Evolutionary conservation across 306 rosid species (phyloP), one percentile per base, ranked within the genome.

Genomic region (Clitoria ternatea): DNA sequence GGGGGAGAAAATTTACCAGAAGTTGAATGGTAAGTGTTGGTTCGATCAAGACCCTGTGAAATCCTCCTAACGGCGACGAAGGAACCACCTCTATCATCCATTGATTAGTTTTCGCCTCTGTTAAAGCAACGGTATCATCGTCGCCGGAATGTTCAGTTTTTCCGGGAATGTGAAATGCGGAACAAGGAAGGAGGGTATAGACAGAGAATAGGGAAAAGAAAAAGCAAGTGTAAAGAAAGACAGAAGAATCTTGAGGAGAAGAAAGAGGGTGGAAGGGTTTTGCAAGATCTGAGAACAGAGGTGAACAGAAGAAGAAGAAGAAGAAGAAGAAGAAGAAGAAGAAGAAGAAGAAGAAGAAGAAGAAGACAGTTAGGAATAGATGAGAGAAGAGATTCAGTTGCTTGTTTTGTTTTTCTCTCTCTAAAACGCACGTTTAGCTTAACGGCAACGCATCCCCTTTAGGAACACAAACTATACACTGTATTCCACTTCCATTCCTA

Each of bases 1-100:
- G 13, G 74, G 55, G 52, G 73, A 56, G 63, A 54, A 30, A 59
- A 22, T 54, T 62, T 13, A 76, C 99, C 99, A 35, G 99, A 94
- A 77, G 85, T 78, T 57, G 99, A 87, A 77, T 89, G 92, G 77
- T 84, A 91, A 66, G 98, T 70, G 77, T 81, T 88, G 83, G 90
- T 84, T 24, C 98, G 96, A 36, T 93, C 97, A 69, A 93, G 86
- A 77, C 89, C 89, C 68, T 89, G 99, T 18, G 97, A 94, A 84
- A 94, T 94, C 73, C 99, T 90, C 80, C 99, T 74, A 0, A 94
- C 99, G 42, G 97, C 99, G 43, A 94, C 97, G 76, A 94, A 94
- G 11, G 99, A 94, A 45, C 97, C 95, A 55, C 97, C 99, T 83
- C 97, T 81, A 66, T 89, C 97, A 69, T 90, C 95, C 97, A 94